A percentile compares a stretch with the other conserved stretches of the same genome.
Conservation (phyloP, 2,329 filamentous ascomycete genomes). For the Shiraia bambusicola region DNA sequence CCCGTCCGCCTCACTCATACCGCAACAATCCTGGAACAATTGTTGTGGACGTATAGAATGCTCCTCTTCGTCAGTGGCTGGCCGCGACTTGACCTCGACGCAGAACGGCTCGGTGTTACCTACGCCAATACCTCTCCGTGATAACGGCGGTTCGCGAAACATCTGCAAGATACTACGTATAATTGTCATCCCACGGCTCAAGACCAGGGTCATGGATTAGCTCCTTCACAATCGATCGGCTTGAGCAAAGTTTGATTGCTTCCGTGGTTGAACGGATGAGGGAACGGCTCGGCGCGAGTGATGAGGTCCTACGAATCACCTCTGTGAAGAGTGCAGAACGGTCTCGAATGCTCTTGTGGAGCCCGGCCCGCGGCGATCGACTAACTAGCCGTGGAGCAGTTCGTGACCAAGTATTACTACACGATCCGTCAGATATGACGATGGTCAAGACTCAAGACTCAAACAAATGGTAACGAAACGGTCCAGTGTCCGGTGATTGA, state of each 20-base stretch:
- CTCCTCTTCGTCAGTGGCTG: no score
- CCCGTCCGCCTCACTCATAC: no score
- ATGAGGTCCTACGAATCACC: slow-evolving; percentile 29
- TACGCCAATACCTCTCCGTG: slow-evolving; percentile 6
- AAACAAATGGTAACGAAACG: neutral
- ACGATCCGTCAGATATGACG: slow-evolving; percentile 9
- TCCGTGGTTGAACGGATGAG: slow-evolving; percentile 23
- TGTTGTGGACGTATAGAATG: no score
- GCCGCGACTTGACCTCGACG: no score
- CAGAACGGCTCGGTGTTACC: neutral
- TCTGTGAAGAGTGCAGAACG: slow-evolving; percentile 7
- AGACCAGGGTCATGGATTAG: neutral
- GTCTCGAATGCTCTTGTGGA: slow-evolving; percentile 22
- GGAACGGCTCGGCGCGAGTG: slow-evolving; percentile 36
- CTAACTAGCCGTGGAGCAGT: slow-evolving; percentile 9
- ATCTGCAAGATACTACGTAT: slow-evolving; percentile 8
- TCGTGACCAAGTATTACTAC: slow-evolving; percentile 11
- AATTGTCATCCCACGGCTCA: slow-evolving; percentile 1
- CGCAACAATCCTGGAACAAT: no score
- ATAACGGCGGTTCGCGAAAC: slow-evolving; percentile 14
- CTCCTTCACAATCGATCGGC: slow-evolving; percentile 8
- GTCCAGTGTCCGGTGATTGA: neutral
- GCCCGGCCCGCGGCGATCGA: slow-evolving; percentile 23
- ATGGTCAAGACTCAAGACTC: neutral
- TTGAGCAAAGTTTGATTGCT: slow-evolving; percentile 13